phyloP scores from a whole-genome alignment of 768 basidiomycete species.

The Naganishia kalamii region DNA sequence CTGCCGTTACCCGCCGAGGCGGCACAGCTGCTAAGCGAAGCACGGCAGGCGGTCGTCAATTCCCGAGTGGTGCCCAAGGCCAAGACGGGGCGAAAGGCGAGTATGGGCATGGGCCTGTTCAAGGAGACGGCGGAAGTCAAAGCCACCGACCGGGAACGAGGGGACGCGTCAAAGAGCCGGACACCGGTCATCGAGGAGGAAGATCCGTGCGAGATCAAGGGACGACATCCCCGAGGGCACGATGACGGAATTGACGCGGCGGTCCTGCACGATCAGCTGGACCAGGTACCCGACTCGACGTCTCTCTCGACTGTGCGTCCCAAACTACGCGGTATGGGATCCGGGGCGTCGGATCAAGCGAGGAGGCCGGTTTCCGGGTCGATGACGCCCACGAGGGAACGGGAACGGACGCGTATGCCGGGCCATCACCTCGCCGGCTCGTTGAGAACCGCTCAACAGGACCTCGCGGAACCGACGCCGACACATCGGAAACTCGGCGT shows the following conservation, averaged over 20 bases:
- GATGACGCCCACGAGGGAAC: background rate
- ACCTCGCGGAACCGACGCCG: background rate
- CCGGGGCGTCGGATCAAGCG: background rate
- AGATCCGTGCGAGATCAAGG: background rate
- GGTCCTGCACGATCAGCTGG: background rate
- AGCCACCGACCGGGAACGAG: background rate
- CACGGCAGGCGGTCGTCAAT: conserved; percentile 25
- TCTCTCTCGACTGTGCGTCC: background rate
- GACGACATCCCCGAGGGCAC: background rate
- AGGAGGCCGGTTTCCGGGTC: background rate
- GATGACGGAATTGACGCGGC: background rate
- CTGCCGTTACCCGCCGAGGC: conserved; percentile 39
- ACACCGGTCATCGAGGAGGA: conserved; percentile 4
- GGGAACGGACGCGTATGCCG: background rate
- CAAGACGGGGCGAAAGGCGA: conserved; percentile 47
- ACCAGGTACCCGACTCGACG: background rate
- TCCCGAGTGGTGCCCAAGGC: conserved; percentile 13
- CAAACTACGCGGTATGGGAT: background rate
- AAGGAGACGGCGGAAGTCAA: conserved; percentile 39
- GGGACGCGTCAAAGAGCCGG: background rate
- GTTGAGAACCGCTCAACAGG: background rate
- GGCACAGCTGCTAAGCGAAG: conserved; percentile 35
- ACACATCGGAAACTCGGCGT: background rate
- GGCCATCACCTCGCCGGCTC: background rate
- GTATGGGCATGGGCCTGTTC: conserved; percentile 49